Evolutionary conservation across 306 rosid species (phyloP), one percentile per base, ranked within the genome.

Genomic region (Castanopsis chinensis): DNA sequence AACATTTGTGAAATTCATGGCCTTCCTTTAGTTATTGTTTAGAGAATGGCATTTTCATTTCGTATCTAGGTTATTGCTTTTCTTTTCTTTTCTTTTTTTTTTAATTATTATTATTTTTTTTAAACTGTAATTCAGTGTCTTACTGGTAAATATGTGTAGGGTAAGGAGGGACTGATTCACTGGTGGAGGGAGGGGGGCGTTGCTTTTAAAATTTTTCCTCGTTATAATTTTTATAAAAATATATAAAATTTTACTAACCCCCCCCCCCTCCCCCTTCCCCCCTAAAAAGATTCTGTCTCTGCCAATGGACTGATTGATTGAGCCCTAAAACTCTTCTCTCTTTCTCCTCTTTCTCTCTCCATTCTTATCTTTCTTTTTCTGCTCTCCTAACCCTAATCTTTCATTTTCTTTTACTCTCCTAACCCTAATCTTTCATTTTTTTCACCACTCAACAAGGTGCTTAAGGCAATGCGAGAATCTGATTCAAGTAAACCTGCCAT

Each of bases 401-500:
- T 49, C 53, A 49, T 49, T 30, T 55, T 57, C n/a, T 41, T 41
- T 11, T 41, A 41, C 45, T 8, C 45, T 41, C 45, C 45, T 78
- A 71, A 78, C 81, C 58, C 81, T 83, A 73, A 55, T 71, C 64
- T 12, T 49, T 49, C 53, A 49, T 49, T 30, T 55, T 57, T 73
- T 70, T 88, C 87, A 37, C 83, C 75, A 82, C 81, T 57, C 9
- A 77, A 79, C 78, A 85, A 96, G 99, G 99, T 96, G 75, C 98
- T 96, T 67, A 89, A 88, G 84, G 97, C 98, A 81, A 90, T 96
- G 98, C 83, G 85, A 87, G 96, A 91, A 80, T 96, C 99, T 78
- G 96, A 89, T 85, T 96, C 99, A 71, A 72, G 85, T 79, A 96
- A 89, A 90, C 99, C 99, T 75, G 94, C 98, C 67, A 96, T 96